Evolutionary conservation across 306 rosid genomes (phyloP), one percentile per base, ranked within the genome.

Genomic region (Chamaecrista fasciculata): DNA sequence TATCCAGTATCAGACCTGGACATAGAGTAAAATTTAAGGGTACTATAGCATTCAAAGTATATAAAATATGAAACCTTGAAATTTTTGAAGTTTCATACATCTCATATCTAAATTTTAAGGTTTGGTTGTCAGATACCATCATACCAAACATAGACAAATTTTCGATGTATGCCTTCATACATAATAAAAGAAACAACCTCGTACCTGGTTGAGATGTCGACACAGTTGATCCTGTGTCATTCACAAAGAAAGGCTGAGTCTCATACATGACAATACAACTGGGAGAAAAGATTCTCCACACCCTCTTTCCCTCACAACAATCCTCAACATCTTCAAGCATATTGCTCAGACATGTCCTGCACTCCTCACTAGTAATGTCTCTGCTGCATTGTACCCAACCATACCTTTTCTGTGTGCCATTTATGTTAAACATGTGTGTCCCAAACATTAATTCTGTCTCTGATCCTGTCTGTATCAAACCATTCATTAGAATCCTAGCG

Each of bases 371-470:
- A 18, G 76, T 76, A 62, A 81, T 76, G 53, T 81, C 85, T 47
- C 85, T 76, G 57, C 76, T 76, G 46, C 85, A 76, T 47, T 81
- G 79, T 3, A 81, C 85, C 85, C 85, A 81, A 1, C 85, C 85
- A 31, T 81, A 76, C 73, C 85, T 67, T 47, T 63, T 81, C 9
- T 81, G 81, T 33, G 85, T 81, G 18, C 85, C 85, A 67, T 81
- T 81, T 26, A 81, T 81, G 19, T 81, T 81, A 15, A 81, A 81
- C 85, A 76, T 63, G 5, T 81, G 81, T 12, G 76, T 81, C 23
- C 85, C 85, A 67, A 81, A 81, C 81, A 76, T 81, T n/a, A 72
- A 42, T 0, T 61, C 3, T 14, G 52, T 15, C 60, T 46, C 42
- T 6, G 84, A 33, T 1, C 69, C 84, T 59, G 70, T 76, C 36